Evolutionary conservation across 1,139 yeast species (phyloP).

Genomic region (Blastobotrys raffinosifermentans): DNA sequence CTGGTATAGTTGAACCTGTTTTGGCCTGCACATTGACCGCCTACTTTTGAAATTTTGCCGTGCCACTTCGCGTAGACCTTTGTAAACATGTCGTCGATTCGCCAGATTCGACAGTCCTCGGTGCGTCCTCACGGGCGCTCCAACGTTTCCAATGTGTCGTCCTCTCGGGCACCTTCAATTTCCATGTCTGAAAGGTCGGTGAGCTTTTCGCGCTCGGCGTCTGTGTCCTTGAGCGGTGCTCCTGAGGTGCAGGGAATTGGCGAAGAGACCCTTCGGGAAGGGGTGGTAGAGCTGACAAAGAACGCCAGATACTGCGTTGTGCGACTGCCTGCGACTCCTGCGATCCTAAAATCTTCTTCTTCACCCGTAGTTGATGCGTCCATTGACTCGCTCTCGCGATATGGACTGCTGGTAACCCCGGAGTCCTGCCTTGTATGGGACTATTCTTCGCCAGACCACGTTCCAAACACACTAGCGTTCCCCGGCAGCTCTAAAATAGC

Average conservation of each 20-base stretch:
- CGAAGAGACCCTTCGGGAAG: conserved; percentile 13
- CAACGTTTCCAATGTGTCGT: conserved; percentile 1
- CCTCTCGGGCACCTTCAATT: not conserved
- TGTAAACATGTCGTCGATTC: conserved; percentile 13
- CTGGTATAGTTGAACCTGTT: no score
- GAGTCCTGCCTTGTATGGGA: conserved; percentile 63
- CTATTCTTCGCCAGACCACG: conserved; percentile 52
- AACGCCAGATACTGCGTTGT: conserved; percentile 56
- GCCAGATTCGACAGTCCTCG: conserved; percentile 14
- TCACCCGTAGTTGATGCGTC: conserved; percentile 38
- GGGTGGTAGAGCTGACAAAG: conserved; percentile 50
- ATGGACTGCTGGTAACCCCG: conserved; percentile 49
- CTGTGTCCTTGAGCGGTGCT: not conserved
- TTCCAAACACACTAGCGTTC: conserved; percentile 48
- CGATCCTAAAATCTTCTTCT: conserved; percentile 30
- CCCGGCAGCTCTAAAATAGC: conserved; percentile 42
- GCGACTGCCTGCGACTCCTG: conserved; percentile 54
- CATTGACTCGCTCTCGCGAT: conserved; percentile 49
- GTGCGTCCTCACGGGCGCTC: conserved; percentile 10
- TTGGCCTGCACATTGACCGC: no score
- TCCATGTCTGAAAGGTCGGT: not conserved
- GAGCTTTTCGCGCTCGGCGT: conserved; percentile 1
- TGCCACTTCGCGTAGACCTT: no score
- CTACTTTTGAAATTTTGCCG: no score
- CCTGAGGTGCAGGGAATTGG: no score